Evolutionary conservation across 495 filamentous ascomycete genomes (phyloP), one percentile per base, ranked within the genome.

Genomic region (Penicillium parvum): DNA sequence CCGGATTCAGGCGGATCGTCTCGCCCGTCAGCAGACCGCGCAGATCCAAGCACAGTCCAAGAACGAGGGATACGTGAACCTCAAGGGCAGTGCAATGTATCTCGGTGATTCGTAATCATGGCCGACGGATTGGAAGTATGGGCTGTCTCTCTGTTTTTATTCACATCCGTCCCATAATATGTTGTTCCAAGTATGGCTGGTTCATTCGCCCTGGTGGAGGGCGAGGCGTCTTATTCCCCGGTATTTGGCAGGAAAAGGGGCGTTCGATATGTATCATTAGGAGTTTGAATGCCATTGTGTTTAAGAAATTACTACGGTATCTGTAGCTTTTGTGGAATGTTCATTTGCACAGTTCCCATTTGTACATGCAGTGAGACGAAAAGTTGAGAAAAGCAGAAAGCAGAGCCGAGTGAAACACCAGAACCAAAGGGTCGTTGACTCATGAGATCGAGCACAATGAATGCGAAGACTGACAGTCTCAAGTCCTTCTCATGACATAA

Each of bases 61-160:
- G 7, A 58, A 56, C 19, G 32, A 61, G 37, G 47, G 53, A 7
- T 48, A 58, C 48, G 51, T 58, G 17, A 60, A 60, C 50, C 51
- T 71, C 12, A 65, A 63, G 30, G 61, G 63, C 9, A 65, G 44
- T 36, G 63, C 61, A 9, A 43, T 74, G 22, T 76, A 71, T 47
- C 58, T 70, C 53, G 70, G 70, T 37, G 68, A 73, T 40, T 50
- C 52, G 38, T 63, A 64, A 40, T 32, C 37, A 12, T 43, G 55
- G 12, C n/a, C 9, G 19, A 12, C 2, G 18, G n/a, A 16, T 18
- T 6, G 3, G 39, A 33, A 18, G 28, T 15, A n/a, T 30, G 28
- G n/a, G n/a, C n/a, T n/a, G n/a, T n/a, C n/a, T n/a, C n/a, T n/a
- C 12, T 29, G 7, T 29, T 29, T 29, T 29, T 12, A 29, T 29